These are phyloP conservation scores for Capsicum rhomboideum DNA, from an alignment of 257 asterid genomes.

Conservation along the genomic window DNA sequence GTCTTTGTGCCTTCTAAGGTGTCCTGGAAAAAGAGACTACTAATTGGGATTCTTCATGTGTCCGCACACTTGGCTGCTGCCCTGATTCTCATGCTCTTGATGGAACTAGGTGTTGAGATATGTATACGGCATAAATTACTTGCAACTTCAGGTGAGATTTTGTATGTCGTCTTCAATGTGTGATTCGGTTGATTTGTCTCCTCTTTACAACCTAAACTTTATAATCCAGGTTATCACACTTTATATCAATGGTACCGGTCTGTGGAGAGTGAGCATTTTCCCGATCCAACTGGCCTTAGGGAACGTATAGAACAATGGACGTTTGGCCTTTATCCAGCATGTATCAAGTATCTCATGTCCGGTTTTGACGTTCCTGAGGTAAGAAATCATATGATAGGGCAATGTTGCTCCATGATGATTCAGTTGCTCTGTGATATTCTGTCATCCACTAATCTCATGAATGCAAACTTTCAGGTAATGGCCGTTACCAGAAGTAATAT, in stretches of 20 bases:
- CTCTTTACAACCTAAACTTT: not conserved
- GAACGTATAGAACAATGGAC: slow-evolving; percentile 96
- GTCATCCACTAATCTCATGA: not conserved
- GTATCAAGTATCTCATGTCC: slow-evolving; percentile 95
- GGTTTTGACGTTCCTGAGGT: slow-evolving; percentile 98
- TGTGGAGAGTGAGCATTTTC: slow-evolving; percentile 92
- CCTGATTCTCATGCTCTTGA: slow-evolving; percentile 77
- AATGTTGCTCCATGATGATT: not conserved
- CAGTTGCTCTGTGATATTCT: not conserved
- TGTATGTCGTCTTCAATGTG: not conserved
- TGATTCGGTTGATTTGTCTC: not conserved
- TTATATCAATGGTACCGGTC: slow-evolving; percentile 84
- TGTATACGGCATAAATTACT: slow-evolving; percentile 80
- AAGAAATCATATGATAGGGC: not conserved
- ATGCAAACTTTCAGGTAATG: slow-evolving; percentile 61
- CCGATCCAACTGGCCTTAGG: slow-evolving; percentile 95
- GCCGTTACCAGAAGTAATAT: slow-evolving; percentile 82
- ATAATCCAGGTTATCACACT: slow-evolving; percentile 77
- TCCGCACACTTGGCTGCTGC: slow-evolving; percentile 92
- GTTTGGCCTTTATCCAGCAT: slow-evolving; percentile 95
- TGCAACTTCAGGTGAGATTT: slow-evolving; percentile 70
- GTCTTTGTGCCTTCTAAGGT: slow-evolving; percentile 82
- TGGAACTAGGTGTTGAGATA: slow-evolving; percentile 90
- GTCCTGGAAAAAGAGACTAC: slow-evolving; percentile 59
- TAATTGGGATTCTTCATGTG: slow-evolving; percentile 83